A percentile compares a stretch with the other conserved stretches of the same genome.
Conservation (phyloP, 108 stramenopile species). For the Hondaea fermentalgiana region DNA sequence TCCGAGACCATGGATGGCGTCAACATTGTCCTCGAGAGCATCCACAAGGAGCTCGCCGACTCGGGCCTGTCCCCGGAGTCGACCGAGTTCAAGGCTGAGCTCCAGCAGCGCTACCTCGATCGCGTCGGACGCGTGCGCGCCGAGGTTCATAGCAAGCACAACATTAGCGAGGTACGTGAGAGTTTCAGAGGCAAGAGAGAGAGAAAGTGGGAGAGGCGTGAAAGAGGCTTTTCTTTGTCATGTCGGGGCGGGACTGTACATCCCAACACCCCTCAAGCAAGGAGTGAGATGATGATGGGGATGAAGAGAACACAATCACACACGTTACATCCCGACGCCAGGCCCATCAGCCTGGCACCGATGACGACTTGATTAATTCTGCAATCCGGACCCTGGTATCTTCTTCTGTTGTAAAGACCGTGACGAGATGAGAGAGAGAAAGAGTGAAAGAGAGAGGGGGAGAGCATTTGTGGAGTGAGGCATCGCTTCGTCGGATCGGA, state of each 20-base stretch:
- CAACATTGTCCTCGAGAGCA: background rate
- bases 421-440: too few relatives aligned
- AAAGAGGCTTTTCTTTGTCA: too few relatives aligned
- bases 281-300: background rate
- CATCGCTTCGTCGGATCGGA: too few relatives aligned
- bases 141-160: background rate
- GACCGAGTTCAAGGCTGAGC: background rate
- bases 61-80: background rate
- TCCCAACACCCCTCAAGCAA: too few relatives aligned
- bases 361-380: background rate
- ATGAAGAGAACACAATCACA: background rate
- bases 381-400: background rate
- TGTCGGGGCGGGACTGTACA: too few relatives aligned
- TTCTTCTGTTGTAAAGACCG: too few relatives aligned
- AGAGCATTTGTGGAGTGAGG: too few relatives aligned
- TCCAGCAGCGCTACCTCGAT: background rate
- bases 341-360: too few relatives aligned
- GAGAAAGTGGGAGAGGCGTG: too few relatives aligned
- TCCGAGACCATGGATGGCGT: background rate
- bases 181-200: too few relatives aligned
- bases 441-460: too few relatives aligned
- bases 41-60: conserved; percentile 1
- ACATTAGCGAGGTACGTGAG: background rate
- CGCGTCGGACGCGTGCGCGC: background rate
- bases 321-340: background rate